phyloP scores from a whole-genome alignment of 2,329 filamentous ascomycete genomes.

The Penicillium freii region DNA sequence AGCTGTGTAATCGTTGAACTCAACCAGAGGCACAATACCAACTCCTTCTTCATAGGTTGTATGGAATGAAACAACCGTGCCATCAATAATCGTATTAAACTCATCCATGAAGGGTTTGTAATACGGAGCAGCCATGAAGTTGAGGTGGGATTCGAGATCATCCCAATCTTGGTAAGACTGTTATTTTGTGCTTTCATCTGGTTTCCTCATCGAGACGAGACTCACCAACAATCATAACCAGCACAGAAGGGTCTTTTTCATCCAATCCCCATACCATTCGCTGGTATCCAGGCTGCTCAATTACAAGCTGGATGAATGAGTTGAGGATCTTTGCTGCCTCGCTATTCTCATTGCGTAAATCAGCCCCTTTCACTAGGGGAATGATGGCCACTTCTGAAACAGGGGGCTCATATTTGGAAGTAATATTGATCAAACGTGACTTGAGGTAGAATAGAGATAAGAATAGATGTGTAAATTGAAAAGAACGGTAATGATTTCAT shows the following conservation, averaged over 20 bases:
- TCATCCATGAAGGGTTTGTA: neutral
- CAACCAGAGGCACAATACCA: neutral
- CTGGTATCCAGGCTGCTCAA: neutral
- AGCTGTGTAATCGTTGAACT: neutral
- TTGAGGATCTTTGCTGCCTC: neutral
- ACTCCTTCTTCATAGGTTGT: neutral
- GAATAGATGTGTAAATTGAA: neutral
- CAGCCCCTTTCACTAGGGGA: neutral
- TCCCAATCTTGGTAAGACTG: neutral
- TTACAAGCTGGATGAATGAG: neutral
- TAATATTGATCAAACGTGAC: neutral
- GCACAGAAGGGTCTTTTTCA: neutral
- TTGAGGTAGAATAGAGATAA: neutral
- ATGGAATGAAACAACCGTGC: neutral
- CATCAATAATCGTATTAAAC: neutral
- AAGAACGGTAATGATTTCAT: neutral
- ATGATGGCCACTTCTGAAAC: neutral
- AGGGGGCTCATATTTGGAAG: neutral
- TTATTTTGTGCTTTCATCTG: neutral
- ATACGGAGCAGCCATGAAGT: neutral
- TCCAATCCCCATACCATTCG: neutral
- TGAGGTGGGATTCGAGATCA: neutral
- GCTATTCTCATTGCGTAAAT: neutral
- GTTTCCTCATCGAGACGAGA: neutral
- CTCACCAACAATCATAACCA: neutral